Base-by-base conservation (phyloP, 129 eudicot species). In the Pulicaria dysenterica region DNA sequence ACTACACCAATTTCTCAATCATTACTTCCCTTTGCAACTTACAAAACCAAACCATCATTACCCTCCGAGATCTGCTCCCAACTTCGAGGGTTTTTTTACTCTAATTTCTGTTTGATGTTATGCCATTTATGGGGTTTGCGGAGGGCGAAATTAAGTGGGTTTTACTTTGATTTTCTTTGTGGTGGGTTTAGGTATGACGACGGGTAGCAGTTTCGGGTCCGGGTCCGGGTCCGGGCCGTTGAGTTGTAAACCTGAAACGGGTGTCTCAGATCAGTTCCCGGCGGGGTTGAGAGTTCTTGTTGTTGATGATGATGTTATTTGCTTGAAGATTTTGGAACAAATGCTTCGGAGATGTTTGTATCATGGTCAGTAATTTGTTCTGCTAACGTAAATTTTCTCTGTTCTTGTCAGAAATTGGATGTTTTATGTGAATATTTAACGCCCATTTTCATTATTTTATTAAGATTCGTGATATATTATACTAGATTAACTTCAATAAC, bases 211-310 rank as follows among this genome's bases (percentile, higher is more conserved):
- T 62, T 78, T 70, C 74, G 80, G 80, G 65, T 67, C 80, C 65
- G 81, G 81, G 56, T 69, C 76, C 34, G 80, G 75, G 69, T 68
- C 76, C 34, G 80, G 75, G 69, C 58, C 63, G 42, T 40, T 57
- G 58, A 40, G 69, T 14, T 54, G 65, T 64, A 74, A 74, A 64
- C 72, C 64, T 3, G 74, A 64, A 7, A 37, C 64, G 69, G 83
- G 60, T 71, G 82, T 80, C 17, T 37, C 84, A 2, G 91, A 83
- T 51, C 84, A 73, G 84, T 90, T 90, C 39, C 94, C 95, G 5
- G 89, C 50, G 45, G 96, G 96, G 38, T 73, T 90, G 75, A 85
- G 94, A 61, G 95, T 90, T 73, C 85, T 90, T 39, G 89, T 87
- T 42, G 96, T 90, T 47, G 96, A 90, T 69, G 96, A 90, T 75